Conservation (phyloP, 768 basidiomycete genomes). For the Mycena capillaripes region DNA sequence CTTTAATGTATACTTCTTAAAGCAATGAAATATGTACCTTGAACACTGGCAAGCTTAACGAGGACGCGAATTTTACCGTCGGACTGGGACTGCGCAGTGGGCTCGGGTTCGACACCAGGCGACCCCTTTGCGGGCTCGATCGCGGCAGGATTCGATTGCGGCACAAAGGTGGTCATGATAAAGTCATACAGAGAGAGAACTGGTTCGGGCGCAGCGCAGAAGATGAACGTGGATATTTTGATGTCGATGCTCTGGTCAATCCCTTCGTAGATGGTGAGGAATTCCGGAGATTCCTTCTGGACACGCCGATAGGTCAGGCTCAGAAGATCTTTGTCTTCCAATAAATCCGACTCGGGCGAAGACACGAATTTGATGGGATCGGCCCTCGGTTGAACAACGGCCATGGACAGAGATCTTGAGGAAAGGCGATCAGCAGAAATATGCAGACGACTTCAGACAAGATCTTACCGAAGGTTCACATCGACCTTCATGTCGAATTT, state of each 20-base stretch:
- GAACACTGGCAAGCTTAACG: slow-evolving; percentile 87
- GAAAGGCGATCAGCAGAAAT: slow-evolving; percentile 25
- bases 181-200: slow-evolving; percentile 94
- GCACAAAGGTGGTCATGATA: slow-evolving; percentile 96
- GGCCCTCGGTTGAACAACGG: slow-evolving; percentile 70
- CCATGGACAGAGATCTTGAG: slow-evolving; percentile 80
- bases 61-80: slow-evolving; percentile 82
- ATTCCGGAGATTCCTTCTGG: slow-evolving; percentile 90
- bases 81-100: slow-evolving; percentile 24
- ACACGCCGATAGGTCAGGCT: slow-evolving; percentile 84
- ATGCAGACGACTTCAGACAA: background rate
- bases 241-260: slow-evolving; percentile 92
- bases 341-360: slow-evolving; percentile 60
- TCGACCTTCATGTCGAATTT: slow-evolving; percentile 92
- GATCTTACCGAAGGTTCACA: slow-evolving; percentile 77
- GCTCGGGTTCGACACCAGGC: slow-evolving; percentile 28
- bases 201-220: slow-evolving; percentile 91
- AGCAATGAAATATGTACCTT: slow-evolving; percentile 64
- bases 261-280: slow-evolving; percentile 80
- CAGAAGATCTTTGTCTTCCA: slow-evolving; percentile 76
- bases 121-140: slow-evolving; percentile 18
- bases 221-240: slow-evolving; percentile 90
- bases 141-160: slow-evolving; percentile 46
- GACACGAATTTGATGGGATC: slow-evolving; percentile 76
- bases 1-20: slow-evolving; percentile 10